These are phyloP conservation scores for Pholiota adiposa DNA, from an alignment of 1,284 basidiomycete species.

Conservation along the genomic window DNA sequence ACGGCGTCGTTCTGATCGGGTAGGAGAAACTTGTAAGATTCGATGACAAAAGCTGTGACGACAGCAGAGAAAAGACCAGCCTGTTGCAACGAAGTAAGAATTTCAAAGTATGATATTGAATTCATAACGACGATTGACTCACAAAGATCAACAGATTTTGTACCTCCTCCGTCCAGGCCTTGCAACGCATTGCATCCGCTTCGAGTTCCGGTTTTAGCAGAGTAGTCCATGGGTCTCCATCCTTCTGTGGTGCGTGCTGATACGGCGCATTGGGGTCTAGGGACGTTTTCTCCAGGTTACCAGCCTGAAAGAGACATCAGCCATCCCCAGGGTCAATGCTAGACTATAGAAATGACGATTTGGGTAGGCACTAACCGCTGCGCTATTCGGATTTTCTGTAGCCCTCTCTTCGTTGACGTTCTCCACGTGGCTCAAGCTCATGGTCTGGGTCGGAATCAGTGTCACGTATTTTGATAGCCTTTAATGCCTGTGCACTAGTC, in stretches of 20 bases:
- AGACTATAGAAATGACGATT: background rate
- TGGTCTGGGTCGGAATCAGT: background rate
- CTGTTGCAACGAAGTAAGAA: constrained; percentile 15
- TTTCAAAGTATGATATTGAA: constrained; percentile 16
- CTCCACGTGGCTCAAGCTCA: background rate
- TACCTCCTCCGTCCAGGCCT: constrained; percentile 29
- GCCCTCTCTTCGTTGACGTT: background rate
- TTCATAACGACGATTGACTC: background rate
- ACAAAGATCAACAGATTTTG: constrained; percentile 30
- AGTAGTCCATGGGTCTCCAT: constrained; percentile 23
- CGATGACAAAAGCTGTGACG: constrained; percentile 26
- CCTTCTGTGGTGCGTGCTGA: constrained; percentile 10
- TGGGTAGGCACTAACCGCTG: background rate
- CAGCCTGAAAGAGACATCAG: background rate
- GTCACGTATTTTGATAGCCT: background rate
- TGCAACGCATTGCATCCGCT: constrained; percentile 22
- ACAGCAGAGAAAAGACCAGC: constrained; percentile 29
- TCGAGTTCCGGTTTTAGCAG: constrained; percentile 18
- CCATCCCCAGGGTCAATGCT: background rate
- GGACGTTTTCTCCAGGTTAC: background rate
- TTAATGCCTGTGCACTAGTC: background rate
- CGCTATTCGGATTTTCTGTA: background rate
- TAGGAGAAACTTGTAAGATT: constrained; percentile 23
- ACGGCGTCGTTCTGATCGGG: constrained; percentile 19
- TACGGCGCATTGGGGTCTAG: background rate